A percentile compares a stretch with the other conserved stretches of the same genome.
Conservation (phyloP, 2,329 filamentous ascomycete species). For the Meredithiella fracta region DNA sequence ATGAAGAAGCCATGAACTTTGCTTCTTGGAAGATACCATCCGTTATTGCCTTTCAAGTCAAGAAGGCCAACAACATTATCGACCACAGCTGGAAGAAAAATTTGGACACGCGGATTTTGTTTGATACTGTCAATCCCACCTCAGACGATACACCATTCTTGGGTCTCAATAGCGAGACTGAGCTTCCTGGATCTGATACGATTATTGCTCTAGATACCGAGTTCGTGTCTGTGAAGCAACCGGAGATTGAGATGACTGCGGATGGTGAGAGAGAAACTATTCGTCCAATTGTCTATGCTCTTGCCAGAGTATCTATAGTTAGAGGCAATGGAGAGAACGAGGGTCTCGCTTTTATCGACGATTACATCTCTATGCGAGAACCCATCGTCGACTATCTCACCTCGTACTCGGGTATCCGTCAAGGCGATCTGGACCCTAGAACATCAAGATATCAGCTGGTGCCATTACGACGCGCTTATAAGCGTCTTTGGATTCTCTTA, state of each 20-base stretch:
- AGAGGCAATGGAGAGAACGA: conserved; percentile 63
- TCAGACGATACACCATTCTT: conserved; percentile 37
- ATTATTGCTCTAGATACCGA: conserved; percentile 88
- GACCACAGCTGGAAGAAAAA: conserved; percentile 74
- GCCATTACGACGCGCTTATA: conserved; percentile 81
- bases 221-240: conserved; percentile 82
- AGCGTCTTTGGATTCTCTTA: conserved; percentile 91
- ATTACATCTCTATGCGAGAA: conserved; percentile 86
- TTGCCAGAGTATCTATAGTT: conserved; percentile 85
- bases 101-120: conserved; percentile 72
- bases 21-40: conserved; percentile 85
- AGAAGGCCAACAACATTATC: conserved; percentile 62
- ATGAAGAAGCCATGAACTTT: conserved; percentile 76
- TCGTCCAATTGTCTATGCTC: conserved; percentile 71
- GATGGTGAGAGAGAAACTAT: conserved; percentile 87
- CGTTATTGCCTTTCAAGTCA: conserved; percentile 72
- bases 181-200: conserved; percentile 53
- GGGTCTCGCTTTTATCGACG: conserved; percentile 82
- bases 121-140: conserved; percentile 39
- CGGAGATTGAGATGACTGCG: conserved; percentile 91
- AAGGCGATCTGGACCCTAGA: conserved; percentile 66
- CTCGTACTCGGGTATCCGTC: conserved; percentile 77
- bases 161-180: conserved; percentile 37
- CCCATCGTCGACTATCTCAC: conserved; percentile 92
- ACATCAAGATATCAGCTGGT: conserved; percentile 71